Percentiles rank a stretch among this genome's conserved stretches.
Evolutionary conservation across 768 basidiomycete species (phyloP).

Genomic region (Cyclocybe aegerita): DNA sequence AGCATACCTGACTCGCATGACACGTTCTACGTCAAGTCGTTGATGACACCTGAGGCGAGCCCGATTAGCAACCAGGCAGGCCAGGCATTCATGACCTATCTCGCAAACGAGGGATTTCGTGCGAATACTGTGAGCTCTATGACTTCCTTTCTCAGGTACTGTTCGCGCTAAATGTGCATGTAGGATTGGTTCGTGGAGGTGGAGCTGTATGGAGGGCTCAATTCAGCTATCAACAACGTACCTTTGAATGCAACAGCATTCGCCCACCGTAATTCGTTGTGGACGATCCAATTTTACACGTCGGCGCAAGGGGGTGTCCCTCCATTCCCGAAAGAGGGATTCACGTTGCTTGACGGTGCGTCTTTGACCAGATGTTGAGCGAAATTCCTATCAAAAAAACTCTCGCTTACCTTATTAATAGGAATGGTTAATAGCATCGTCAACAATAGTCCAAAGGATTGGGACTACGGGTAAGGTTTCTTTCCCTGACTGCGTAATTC

Average conservation of each 20-base stretch:
- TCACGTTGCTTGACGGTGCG: conserved; percentile 43
- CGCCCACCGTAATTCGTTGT: conserved; percentile 40
- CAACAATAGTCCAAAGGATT: conserved; percentile 29
- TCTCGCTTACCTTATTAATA: conserved; percentile 6
- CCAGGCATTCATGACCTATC: conserved; percentile 36
- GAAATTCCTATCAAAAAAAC: background rate
- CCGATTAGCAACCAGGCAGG: conserved; percentile 32
- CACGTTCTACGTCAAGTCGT: conserved; percentile 43
- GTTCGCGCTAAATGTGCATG: background rate
- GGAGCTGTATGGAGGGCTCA: conserved; percentile 43
- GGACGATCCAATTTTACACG: conserved; percentile 52
- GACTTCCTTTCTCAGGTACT: background rate
- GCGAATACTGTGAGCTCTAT: background rate
- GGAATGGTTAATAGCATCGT: conserved; percentile 33
- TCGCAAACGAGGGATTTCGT: conserved; percentile 35
- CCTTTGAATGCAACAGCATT: conserved; percentile 42
- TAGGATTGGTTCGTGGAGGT: conserved; percentile 31
- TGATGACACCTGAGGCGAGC: conserved; percentile 37
- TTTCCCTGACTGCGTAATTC: background rate
- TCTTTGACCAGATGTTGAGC: background rate
- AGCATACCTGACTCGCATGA: conserved; percentile 29
- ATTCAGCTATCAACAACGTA: conserved; percentile 45
- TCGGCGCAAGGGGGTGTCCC: conserved; percentile 33
- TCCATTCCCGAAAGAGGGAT: conserved; percentile 44
- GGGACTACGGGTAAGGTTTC: conserved; percentile 32